phyloP scores from a whole-genome alignment of 768 basidiomycete species.

The Lactarius akahatsu region DNA sequence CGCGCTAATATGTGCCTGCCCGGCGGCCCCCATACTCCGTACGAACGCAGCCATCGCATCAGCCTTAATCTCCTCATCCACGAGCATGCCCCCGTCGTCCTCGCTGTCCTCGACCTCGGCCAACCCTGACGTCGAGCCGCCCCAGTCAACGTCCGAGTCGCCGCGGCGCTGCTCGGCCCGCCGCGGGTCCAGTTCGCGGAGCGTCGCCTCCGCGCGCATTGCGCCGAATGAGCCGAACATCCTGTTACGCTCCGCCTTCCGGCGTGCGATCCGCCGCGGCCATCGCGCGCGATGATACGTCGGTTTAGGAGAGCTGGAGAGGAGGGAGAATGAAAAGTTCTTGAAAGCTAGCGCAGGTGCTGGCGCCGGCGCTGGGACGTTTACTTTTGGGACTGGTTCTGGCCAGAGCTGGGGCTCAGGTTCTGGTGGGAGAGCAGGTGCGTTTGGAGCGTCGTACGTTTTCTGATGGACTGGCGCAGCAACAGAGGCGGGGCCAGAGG shows the following conservation, averaged over 20 bases:
- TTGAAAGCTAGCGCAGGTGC: slow-evolving; percentile 32
- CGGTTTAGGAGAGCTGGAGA: slow-evolving; percentile 33
- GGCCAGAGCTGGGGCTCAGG: neutral
- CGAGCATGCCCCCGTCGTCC: slow-evolving; percentile 40
- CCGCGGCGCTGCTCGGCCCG: slow-evolving; percentile 54
- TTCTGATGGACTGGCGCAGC: slow-evolving; percentile 59
- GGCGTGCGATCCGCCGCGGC: slow-evolving; percentile 24
- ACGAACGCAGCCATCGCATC: slow-evolving; percentile 56
- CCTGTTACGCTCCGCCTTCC: slow-evolving; percentile 33
- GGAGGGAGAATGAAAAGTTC: slow-evolving; percentile 39
- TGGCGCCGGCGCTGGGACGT: neutral
- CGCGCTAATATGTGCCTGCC: slow-evolving; percentile 53
- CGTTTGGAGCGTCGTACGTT: neutral
- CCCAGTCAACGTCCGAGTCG: slow-evolving; percentile 73
- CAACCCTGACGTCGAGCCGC: slow-evolving; percentile 37
- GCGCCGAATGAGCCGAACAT: slow-evolving; percentile 54
- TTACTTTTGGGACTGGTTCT: neutral
- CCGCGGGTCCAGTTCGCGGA: slow-evolving; percentile 44
- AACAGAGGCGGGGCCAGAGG: slow-evolving; percentile 33
- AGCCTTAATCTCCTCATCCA: slow-evolving; percentile 54
- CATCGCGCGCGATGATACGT: slow-evolving; percentile 32
- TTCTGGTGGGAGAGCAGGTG: neutral
- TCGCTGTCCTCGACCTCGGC: slow-evolving; percentile 22
- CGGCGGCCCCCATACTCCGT: slow-evolving; percentile 48
- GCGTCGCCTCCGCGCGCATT: slow-evolving; percentile 51